These are phyloP conservation scores for Irpex sp. DNA, from an alignment of 1,284 basidiomycete genomes.

Conservation along the genomic window DNA sequence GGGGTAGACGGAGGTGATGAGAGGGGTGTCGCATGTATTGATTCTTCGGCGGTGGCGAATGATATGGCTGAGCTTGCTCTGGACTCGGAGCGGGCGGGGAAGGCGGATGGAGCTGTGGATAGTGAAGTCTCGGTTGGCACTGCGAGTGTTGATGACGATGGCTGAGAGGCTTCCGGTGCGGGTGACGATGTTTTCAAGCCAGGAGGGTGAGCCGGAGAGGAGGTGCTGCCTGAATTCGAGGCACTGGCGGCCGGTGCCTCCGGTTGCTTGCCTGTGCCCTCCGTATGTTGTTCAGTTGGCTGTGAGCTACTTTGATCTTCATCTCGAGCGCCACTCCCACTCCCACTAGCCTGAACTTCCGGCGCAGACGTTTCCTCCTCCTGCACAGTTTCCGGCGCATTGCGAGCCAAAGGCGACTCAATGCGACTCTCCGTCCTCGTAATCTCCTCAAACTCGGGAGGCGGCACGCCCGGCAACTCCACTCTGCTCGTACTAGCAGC, in stretches of 20 bases:
- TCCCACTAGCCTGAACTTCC: background rate
- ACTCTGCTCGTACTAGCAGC: conserved; percentile 32
- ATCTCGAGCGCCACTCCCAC: background rate
- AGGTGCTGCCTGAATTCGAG: background rate
- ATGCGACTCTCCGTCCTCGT: conserved; percentile 4
- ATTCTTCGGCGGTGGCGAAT: conserved; percentile 30
- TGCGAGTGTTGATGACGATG: conserved; percentile 25
- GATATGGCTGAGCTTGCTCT: conserved; percentile 29
- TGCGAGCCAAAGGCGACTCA: background rate
- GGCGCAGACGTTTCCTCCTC: background rate
- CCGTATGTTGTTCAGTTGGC: background rate
- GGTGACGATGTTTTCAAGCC: background rate
- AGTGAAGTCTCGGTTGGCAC: conserved; percentile 11
- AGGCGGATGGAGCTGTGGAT: conserved; percentile 5
- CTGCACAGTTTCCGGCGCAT: background rate
- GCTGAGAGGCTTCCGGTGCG: conserved; percentile 13
- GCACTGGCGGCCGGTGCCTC: background rate
- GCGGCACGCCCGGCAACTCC: conserved; percentile 30
- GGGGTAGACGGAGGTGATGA: conserved; percentile 7
- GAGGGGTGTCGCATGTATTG: conserved; percentile 9
- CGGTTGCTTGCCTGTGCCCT: background rate
- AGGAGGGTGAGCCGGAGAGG: background rate
- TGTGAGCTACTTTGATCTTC: background rate
- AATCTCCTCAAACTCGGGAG: conserved; percentile 32
- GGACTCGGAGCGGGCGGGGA: conserved; percentile 20